Evolutionary conservation across 305 asterid genomes (phyloP).

Genomic region (Fraxinus sp.): DNA sequence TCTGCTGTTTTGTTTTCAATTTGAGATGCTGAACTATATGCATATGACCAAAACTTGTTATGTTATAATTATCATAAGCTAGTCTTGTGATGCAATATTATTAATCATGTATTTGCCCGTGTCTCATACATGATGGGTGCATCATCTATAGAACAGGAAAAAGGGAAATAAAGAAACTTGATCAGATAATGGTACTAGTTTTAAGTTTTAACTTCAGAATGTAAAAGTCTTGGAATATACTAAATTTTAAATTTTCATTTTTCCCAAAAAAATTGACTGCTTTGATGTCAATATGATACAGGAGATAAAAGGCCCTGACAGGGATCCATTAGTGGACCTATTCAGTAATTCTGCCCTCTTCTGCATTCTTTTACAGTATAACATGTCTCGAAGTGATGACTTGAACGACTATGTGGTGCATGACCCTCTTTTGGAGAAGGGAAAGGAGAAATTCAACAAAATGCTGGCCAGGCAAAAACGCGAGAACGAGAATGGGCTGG

Average conservation of each 20-base stretch:
- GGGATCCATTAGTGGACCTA: neutral
- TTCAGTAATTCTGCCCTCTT: neutral
- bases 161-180: neutral
- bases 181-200: neutral
- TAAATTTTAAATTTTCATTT: neutral
- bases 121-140: neutral
- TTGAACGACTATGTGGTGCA: conserved; percentile 82
- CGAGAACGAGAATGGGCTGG: conserved; percentile 91
- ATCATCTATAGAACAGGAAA: neutral
- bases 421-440: conserved; percentile 91
- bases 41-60: neutral
- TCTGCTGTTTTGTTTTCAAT: neutral
- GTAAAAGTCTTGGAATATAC: neutral
- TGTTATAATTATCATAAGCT: neutral
- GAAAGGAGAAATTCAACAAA: conserved; percentile 91
- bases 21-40: neutral
- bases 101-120: neutral
- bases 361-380: conserved; percentile 45
- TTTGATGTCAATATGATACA: neutral
- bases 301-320: neutral
- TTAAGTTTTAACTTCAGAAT: neutral
- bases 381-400: conserved; percentile 81
- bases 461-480: conserved; percentile 84
- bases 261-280: neutral
- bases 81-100: neutral